phyloP scores from a whole-genome alignment of 2,329 filamentous ascomycete species.

The Aureobasidium sp. region DNA sequence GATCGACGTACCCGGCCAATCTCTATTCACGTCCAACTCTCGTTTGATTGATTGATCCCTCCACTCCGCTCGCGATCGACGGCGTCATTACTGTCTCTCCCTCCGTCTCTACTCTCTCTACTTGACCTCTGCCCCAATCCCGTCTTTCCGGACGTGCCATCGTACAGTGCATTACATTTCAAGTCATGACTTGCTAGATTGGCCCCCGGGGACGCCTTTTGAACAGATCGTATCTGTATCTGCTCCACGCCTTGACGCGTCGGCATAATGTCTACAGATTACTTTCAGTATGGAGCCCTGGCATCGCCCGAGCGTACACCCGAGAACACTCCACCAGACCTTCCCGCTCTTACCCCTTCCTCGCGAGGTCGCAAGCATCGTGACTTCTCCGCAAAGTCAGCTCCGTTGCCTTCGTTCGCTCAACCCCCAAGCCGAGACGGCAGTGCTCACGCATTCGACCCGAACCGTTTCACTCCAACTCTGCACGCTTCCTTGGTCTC shows the following conservation, averaged over 20 bases:
- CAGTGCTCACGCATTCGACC: conserved; percentile 69
- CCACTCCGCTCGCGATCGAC: neutral
- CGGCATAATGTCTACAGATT: conserved; percentile 34
- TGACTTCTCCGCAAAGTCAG: conserved; percentile 60
- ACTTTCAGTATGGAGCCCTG: conserved; percentile 51
- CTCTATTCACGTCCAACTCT: conserved; percentile 1
- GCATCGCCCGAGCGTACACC: conserved; percentile 67
- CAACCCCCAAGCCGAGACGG: conserved; percentile 47
- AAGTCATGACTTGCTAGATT: conserved; percentile 1
- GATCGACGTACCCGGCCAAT: conserved; percentile 7
- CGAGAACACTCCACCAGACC: conserved; percentile 53
- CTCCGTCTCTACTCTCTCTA: neutral
- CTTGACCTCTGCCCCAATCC: neutral
- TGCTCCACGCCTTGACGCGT: neutral
- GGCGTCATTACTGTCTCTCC: neutral
- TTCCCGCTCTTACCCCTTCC: conserved; percentile 52
- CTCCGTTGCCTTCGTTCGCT: conserved; percentile 44
- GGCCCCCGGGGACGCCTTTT: neutral
- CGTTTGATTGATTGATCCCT: conserved; percentile 5
- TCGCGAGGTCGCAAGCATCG: conserved; percentile 52
- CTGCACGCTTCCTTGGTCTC: conserved; percentile 90
- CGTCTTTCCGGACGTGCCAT: neutral
- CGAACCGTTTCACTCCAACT: conserved; percentile 88
- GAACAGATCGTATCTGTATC: neutral
- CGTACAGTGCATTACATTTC: neutral